These are phyloP conservation scores for Salix purpurea DNA, from an alignment of 345 rosid species.

Conservation along the genomic window DNA sequence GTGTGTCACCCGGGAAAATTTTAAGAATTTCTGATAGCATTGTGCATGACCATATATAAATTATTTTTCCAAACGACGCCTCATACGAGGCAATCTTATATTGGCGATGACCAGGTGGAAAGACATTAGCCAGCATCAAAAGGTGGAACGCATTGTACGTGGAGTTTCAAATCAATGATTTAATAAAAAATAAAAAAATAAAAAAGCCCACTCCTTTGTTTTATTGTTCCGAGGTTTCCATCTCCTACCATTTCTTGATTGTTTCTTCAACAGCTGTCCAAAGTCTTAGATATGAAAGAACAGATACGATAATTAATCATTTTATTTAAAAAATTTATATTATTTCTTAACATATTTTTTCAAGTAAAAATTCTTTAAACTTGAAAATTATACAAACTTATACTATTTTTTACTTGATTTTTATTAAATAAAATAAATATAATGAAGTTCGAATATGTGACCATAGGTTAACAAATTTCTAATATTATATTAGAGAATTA, in stretches of 20 bases:
- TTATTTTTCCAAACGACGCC: too few species aligned
- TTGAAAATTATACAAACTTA: rapidly evolving
- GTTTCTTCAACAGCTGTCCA: neutral
- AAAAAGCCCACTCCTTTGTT: neutral
- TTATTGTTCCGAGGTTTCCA: neutral
- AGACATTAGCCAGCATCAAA: too few species aligned
- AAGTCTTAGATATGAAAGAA: constrained; percentile 4
- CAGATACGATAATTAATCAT: neutral
- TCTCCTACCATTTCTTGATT: neutral
- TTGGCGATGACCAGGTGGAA: neutral
- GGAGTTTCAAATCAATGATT: neutral
- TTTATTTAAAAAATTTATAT: too few species aligned
- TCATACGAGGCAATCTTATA: neutral
- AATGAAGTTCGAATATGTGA: too few species aligned
- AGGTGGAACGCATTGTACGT: neutral
- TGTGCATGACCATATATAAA: neutral
- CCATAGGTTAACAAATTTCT: rapidly evolving
- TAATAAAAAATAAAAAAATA: neutral
- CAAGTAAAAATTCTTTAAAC: rapidly evolving
- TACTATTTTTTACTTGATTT: too few species aligned
- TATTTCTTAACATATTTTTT: too few species aligned
- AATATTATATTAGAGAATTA: too few species aligned
- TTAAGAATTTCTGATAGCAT: constrained; percentile 1
- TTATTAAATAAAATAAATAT: too few species aligned
- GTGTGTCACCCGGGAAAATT: neutral